phyloP scores from a whole-genome alignment of 163 green algal species.

The Scenedesmus sp. region DNA sequence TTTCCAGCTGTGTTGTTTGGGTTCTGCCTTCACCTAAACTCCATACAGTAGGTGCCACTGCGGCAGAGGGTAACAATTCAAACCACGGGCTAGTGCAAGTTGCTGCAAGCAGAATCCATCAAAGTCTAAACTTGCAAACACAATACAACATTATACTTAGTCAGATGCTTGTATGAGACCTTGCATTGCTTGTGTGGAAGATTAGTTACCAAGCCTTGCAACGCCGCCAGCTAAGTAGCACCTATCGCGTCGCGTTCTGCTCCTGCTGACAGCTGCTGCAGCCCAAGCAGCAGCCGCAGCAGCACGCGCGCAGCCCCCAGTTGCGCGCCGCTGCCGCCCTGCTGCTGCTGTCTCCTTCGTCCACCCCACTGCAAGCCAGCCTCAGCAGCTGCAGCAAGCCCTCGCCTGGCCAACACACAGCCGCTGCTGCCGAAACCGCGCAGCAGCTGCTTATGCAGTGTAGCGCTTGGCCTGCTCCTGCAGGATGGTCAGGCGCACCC shows the following conservation, averaged over 20 bases:
- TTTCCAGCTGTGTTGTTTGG: too few relatives aligned
- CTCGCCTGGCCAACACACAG: neutral
- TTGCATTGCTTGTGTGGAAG: neutral
- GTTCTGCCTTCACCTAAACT: too few relatives aligned
- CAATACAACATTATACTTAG: too few relatives aligned
- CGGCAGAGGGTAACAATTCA: too few relatives aligned
- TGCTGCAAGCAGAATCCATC: too few relatives aligned
- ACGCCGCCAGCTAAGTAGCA: neutral
- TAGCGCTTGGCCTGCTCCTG: constrained; percentile 92
- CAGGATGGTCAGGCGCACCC: constrained; percentile 94
- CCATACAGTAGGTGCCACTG: too few relatives aligned
- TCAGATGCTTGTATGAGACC: too few relatives aligned
- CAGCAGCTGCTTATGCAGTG: constrained; percentile 43
- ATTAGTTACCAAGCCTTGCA: constrained; percentile 14
- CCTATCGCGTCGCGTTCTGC: neutral
- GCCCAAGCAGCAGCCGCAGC: neutral
- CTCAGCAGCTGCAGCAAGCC: neutral
- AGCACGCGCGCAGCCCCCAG: neutral
- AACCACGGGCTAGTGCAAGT: too few relatives aligned
- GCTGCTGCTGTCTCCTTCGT: neutral
- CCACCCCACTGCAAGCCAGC: neutral
- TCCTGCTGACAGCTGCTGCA: neutral
- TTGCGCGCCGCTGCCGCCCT: neutral
- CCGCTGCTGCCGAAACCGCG: neutral
- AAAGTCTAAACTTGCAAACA: too few relatives aligned